Evolutionary conservation across 495 filamentous ascomycete species (phyloP).

Genomic region (Saxispiralis lemnorum): DNA sequence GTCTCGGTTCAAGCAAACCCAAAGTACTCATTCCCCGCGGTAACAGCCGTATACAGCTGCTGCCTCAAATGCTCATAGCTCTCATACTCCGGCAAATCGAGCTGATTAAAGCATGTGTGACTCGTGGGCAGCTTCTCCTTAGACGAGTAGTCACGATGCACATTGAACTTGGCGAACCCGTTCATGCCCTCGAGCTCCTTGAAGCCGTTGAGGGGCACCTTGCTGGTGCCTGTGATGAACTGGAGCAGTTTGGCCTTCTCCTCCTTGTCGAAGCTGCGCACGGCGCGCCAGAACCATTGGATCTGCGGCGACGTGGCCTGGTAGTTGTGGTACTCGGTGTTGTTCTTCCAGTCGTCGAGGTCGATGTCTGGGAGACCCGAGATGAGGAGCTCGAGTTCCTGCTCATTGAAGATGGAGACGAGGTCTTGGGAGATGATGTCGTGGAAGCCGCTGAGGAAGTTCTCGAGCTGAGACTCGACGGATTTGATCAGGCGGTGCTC

Average conservation of each 20-base stretch:
- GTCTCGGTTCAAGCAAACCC: conserved; percentile 59
- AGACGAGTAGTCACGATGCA: conserved; percentile 94
- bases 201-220: conserved; percentile 97
- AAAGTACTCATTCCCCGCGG: conserved; percentile 91
- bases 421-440: conserved; percentile 92
- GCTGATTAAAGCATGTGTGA: conserved; percentile 99
- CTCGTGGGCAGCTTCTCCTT: conserved; percentile 91
- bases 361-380: conserved; percentile 95
- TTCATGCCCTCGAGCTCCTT: conserved; percentile 99
- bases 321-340: conserved; percentile 98
- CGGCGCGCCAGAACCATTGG: conserved; percentile 99
- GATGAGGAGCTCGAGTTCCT: conserved; percentile 91
- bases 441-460: conserved; percentile 96
- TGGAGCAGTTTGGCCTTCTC: conserved; percentile 93
- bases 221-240: conserved; percentile 96
- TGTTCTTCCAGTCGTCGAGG: conserved; percentile 96
- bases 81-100: conserved; percentile 97
- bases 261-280: conserved; percentile 97
- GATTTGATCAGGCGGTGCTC: conserved; percentile 82
- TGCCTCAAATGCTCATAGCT: conserved; percentile 80
- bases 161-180: conserved; percentile 93
- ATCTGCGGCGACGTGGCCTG: conserved; percentile 86
- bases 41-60: conserved; percentile 84
- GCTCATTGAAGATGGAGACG: conserved; percentile 95
- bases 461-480: conserved; percentile 81